Percentiles rank a stretch among this genome's conserved stretches.
Evolutionary conservation across 2,329 filamentous ascomycete species (phyloP).

Genomic region (Mycogone perniciosa): DNA sequence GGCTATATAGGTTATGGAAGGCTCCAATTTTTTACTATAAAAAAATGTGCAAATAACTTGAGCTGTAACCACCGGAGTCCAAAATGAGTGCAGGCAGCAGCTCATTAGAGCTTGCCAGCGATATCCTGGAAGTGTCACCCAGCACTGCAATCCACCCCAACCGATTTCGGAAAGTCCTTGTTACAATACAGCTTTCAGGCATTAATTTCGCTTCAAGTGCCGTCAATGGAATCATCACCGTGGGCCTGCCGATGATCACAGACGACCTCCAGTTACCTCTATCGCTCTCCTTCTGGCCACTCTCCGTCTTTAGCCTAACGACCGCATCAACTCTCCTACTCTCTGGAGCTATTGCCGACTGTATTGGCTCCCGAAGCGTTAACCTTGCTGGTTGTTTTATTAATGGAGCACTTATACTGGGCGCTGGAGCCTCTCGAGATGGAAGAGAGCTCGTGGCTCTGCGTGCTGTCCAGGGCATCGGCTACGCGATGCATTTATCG

Average conservation of each 20-base stretch:
- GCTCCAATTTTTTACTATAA: no score
- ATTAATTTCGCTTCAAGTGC: constrained; percentile 8
- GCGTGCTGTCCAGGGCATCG: constrained; percentile 35
- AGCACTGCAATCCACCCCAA: no score
- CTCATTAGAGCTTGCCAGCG: no score
- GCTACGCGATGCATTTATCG: constrained; percentile 29
- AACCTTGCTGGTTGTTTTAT: constrained; percentile 29
- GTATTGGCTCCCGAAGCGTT: constrained; percentile 27
- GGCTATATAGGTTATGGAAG: no score
- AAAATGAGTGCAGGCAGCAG: no score
- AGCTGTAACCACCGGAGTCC: no score
- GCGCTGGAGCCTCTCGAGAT: constrained; percentile 22
- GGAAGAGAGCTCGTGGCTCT: constrained; percentile 31
- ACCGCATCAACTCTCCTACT: constrained; percentile 33
- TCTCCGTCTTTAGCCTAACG: constrained; percentile 30
- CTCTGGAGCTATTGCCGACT: constrained; percentile 33
- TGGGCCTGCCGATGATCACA: constrained; percentile 36
- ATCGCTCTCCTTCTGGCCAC: constrained; percentile 34
- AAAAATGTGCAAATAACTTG: no score
- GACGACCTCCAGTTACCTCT: constrained; percentile 27
- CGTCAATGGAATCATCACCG: constrained; percentile 23
- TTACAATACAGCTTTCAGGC: constrained; percentile 5
- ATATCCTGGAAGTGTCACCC: no score
- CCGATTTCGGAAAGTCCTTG: background rate
- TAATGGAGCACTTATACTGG: constrained; percentile 26